phyloP scores from a whole-genome alignment of 306 rosid species.

The Sindora glabra region DNA sequence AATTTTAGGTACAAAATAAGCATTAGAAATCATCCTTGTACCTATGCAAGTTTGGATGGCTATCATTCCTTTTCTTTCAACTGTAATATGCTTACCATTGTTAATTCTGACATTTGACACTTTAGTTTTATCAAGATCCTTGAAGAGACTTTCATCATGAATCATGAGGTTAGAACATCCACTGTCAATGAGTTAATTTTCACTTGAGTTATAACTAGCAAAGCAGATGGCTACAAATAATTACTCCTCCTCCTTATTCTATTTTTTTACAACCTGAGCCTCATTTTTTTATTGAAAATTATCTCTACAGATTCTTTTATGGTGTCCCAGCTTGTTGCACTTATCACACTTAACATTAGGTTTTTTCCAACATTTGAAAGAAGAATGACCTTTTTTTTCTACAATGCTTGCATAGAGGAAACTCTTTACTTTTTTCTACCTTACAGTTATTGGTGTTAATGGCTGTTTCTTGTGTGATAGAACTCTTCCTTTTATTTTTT shows the following conservation, averaged over 20 bases:
- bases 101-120: neutral
- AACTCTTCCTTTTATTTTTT: neutral
- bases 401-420: too few relatives aligned
- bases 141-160: neutral
- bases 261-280: neutral
- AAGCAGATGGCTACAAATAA: neutral
- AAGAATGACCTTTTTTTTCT: neutral
- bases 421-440: too few relatives aligned
- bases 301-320: neutral
- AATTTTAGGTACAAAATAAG: neutral
- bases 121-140: neutral
- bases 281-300: neutral
- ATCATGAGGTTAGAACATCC: slow-evolving; percentile 7
- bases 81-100: neutral
- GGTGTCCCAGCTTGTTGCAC: too few relatives aligned
- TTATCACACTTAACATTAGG: too few relatives aligned
- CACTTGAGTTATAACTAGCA: neutral
- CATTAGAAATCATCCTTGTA: neutral
- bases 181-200: neutral
- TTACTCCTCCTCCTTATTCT: neutral
- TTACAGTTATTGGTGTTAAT: neutral
- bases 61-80: neutral
- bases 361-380: too few relatives aligned
- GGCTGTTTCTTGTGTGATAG: neutral
- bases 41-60: neutral